These are phyloP conservation scores for Haberlea rhodopensis DNA, from an alignment of 257 asterid species.

Conservation along the genomic window DNA sequence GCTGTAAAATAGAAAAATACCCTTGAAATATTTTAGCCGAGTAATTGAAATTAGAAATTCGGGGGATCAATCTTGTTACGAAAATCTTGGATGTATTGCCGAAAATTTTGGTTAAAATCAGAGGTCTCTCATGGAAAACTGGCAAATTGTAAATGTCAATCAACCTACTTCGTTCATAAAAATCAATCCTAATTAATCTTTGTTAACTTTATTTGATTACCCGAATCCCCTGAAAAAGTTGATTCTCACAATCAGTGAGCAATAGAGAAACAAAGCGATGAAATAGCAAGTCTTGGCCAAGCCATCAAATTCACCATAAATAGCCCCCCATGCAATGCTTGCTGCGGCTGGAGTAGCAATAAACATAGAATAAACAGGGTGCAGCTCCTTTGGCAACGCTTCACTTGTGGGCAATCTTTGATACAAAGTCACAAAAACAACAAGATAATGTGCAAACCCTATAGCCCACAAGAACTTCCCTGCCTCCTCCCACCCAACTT, in stretches of 20 bases:
- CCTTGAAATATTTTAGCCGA: no score
- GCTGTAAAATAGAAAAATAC: no score
- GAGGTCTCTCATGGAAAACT: not conserved
- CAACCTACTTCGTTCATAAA: not conserved
- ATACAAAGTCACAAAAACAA: conserved; percentile 84
- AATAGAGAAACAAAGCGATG: conserved; percentile 75
- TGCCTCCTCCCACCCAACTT: conserved; percentile 77
- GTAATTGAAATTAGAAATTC: no score
- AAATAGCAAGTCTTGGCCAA: conserved; percentile 80
- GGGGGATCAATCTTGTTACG: no score
- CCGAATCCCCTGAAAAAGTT: conserved; percentile 92
- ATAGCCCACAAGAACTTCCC: conserved; percentile 88
- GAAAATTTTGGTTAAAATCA: not conserved
- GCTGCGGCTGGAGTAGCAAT: conserved; percentile 96
- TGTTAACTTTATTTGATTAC: conserved; percentile 25
- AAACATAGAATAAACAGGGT: conserved; percentile 92
- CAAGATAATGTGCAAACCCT: conserved; percentile 89
- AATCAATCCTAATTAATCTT: no score
- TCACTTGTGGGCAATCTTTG: conserved; percentile 90
- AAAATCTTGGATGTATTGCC: no score
- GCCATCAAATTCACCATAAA: conserved; percentile 82
- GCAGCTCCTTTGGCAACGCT: conserved; percentile 83
- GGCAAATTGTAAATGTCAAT: not conserved
- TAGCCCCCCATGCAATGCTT: conserved; percentile 88
- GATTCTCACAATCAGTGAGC: conserved; percentile 73